These are phyloP conservation scores for Solanum etuberosum DNA, from an alignment of 257 asterid species.

Conservation along the genomic window DNA sequence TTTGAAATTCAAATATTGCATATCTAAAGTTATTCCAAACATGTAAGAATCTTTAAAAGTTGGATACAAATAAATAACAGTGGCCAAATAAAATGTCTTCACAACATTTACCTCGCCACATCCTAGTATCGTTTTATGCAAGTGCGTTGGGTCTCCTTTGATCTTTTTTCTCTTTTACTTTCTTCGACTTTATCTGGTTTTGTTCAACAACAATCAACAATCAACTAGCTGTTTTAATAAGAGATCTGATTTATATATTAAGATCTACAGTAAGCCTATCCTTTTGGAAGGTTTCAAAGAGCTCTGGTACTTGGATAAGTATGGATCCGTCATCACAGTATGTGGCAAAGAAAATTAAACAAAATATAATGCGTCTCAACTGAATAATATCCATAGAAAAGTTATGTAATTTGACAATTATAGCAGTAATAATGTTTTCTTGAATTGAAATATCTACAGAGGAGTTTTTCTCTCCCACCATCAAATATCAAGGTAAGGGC, in stretches of 20 bases:
- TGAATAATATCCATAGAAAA: neutral
- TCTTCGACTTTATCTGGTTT: neutral
- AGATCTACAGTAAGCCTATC: neutral
- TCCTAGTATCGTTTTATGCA: neutral
- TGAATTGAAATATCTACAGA: slow-evolving; percentile 1
- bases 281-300: too few species aligned
- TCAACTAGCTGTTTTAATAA: neutral
- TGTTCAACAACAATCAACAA: neutral
- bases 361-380: neutral
- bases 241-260: neutral
- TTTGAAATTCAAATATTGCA: neutral
- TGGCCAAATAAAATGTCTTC: too few species aligned
- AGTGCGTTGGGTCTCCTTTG: neutral
- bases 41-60: too few species aligned
- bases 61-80: too few species aligned
- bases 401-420: neutral
- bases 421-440: neutral
- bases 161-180: neutral
- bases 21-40: too few species aligned
- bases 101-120: neutral
- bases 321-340: neutral
- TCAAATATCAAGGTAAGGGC: slow-evolving; percentile 30
- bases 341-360: neutral
- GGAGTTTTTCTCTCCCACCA: neutral
- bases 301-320: neutral